phyloP scores from a whole-genome alignment of 2,329 filamentous ascomycete species.

The Emericellopsis cladophorae region DNA sequence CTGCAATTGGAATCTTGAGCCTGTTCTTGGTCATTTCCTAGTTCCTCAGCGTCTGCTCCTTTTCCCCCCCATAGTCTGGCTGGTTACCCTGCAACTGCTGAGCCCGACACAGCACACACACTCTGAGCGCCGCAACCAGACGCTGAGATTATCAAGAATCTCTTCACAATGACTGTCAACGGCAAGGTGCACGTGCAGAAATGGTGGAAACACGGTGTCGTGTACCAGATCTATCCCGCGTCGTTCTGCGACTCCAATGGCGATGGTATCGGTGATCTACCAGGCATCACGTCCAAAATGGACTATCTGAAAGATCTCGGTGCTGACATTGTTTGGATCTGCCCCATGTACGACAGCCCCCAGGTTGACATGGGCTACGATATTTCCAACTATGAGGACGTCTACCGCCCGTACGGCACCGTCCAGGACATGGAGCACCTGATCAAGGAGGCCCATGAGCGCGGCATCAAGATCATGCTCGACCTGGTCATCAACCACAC shows the following conservation, averaged over 20 bases:
- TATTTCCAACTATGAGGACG: slow-evolving; percentile 52
- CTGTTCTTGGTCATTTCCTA: too few species aligned
- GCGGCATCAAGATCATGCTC: slow-evolving; percentile 58
- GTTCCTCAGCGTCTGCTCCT: neutral
- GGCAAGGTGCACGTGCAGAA: slow-evolving; percentile 6
- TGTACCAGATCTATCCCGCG: slow-evolving; percentile 48
- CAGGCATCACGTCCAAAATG: slow-evolving; percentile 49
- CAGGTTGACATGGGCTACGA: slow-evolving; percentile 62
- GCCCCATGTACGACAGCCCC: slow-evolving; percentile 51
- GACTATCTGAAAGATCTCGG: slow-evolving; percentile 49
- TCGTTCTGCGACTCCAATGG: slow-evolving; percentile 44
- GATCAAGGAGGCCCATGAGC: slow-evolving; percentile 44
- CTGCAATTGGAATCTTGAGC: too few species aligned
- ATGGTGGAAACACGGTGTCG: slow-evolving; percentile 45
- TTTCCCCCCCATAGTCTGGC: neutral
- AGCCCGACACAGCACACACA: too few species aligned
- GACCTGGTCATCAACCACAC: slow-evolving; percentile 74
- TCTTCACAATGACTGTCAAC: slow-evolving; percentile 10
- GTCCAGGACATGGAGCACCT: slow-evolving; percentile 52
- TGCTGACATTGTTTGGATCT: slow-evolving; percentile 54
- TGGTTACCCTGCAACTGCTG: too few species aligned
- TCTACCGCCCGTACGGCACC: slow-evolving; percentile 54
- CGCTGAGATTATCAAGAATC: too few species aligned
- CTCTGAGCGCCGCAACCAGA: too few species aligned
- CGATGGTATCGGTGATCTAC: slow-evolving; percentile 48